Evolutionary conservation across 495 filamentous ascomycete species (phyloP).

Genomic region (Tuber indicum): DNA sequence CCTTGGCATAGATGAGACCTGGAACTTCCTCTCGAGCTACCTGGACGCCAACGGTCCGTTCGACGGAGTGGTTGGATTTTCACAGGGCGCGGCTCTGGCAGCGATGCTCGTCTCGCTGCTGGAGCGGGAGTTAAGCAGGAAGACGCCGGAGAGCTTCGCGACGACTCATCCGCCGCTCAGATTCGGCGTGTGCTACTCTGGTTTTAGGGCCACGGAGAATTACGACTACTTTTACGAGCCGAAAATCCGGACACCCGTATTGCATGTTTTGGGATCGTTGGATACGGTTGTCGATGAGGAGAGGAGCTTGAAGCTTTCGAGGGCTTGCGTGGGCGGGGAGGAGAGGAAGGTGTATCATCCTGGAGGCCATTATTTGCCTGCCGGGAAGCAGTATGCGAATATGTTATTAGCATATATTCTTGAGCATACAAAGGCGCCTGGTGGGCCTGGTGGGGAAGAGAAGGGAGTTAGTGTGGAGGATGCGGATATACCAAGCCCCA

Average conservation of each 20-base stretch:
- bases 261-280: conserved; percentile 76
- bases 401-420: conserved; percentile 65
- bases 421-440: conserved; percentile 30
- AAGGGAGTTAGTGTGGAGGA: conserved; percentile 55
- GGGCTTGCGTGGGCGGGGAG: conserved; percentile 57
- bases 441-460: conserved; percentile 46
- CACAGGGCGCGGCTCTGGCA: conserved; percentile 44
- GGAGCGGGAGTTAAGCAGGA: conserved; percentile 49
- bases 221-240: conserved; percentile 72
- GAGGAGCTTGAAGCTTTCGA: conserved; percentile 58
- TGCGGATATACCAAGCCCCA: conserved; percentile 61
- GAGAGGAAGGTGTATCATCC: conserved; percentile 69
- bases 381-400: conserved; percentile 69
- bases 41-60: conserved; percentile 48
- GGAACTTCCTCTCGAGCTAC: conserved; percentile 53
- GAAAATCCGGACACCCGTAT: conserved; percentile 63
- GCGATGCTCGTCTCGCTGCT: conserved; percentile 58
- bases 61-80: conserved; percentile 45
- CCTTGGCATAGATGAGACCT: conserved; percentile 58
- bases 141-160: conserved; percentile 44
- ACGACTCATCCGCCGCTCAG: conserved; percentile 55
- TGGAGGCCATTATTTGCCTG: conserved; percentile 87
- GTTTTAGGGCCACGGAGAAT: conserved; percentile 63
- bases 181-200: conserved; percentile 73
- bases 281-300: conserved; percentile 84